Percentiles rank a stretch among this genome's conserved stretches.
These are phyloP conservation scores for Brassica balearica DNA, from an alignment of 441 rosid genomes.

Conservation along the genomic window DNA sequence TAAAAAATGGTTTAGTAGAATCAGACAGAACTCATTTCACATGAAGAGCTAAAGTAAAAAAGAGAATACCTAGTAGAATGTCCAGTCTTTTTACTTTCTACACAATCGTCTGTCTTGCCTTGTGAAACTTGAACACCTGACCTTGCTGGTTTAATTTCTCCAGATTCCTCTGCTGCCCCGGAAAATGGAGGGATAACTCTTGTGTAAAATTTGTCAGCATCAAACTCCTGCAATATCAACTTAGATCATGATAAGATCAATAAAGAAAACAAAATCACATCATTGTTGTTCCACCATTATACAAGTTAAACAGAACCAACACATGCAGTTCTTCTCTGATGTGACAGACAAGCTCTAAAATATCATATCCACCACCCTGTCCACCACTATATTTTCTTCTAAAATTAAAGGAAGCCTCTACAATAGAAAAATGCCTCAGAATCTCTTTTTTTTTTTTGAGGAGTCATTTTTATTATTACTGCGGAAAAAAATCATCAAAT, in stretches of 20 bases:
- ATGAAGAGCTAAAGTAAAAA: not conserved
- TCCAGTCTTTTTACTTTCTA: conserved; percentile 52
- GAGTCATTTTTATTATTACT: too few species aligned
- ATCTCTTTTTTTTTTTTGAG: too few species aligned
- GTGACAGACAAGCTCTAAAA: not conserved
- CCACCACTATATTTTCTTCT: not conserved
- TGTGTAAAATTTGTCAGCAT: not conserved
- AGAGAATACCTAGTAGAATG: conserved; percentile 63
- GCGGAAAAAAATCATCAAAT: too few species aligned
- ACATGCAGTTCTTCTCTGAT: conserved; percentile 1
- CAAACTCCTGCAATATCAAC: conserved; percentile 52
- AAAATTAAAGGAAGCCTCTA: conserved; percentile 47
- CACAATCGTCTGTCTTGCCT: conserved; percentile 48
- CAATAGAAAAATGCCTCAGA: too few species aligned
- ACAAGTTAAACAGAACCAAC: conserved; percentile 7
- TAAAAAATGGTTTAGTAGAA: conserved; percentile 17
- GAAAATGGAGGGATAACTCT: conserved; percentile 66
- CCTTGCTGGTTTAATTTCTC: conserved; percentile 58
- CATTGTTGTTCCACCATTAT: conserved; percentile 7
- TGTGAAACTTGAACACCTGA: conserved; percentile 52
- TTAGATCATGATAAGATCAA: conserved; percentile 25
- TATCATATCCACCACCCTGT: not conserved
- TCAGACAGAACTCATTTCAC: not conserved
- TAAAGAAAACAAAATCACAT: conserved; percentile 12
- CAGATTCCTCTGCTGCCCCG: conserved; percentile 60